Evolutionary conservation across 2,329 filamentous ascomycete species (phyloP).

Genomic region (Phialocephala sp.): DNA sequence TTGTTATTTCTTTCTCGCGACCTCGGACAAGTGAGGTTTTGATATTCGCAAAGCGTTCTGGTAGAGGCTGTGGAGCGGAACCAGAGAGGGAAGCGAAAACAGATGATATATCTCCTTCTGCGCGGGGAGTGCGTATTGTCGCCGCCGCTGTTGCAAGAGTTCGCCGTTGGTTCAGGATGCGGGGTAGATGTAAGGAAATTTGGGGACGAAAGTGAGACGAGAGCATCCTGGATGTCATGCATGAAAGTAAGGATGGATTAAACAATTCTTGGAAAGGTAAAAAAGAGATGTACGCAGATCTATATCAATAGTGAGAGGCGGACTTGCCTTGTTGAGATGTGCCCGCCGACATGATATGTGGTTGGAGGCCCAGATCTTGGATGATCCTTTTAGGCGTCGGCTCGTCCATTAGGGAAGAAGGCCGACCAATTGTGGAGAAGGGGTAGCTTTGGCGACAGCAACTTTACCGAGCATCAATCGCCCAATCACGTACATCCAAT

Average conservation of each 20-base stretch:
- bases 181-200: not conserved
- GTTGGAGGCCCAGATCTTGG: not conserved
- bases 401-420: not conserved
- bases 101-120: constrained; percentile 66
- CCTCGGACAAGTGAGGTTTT: constrained; percentile 59
- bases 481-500: not conserved
- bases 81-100: constrained; percentile 65
- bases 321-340: constrained; percentile 1
- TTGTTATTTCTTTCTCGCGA: constrained; percentile 53
- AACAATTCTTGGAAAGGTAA: not conserved
- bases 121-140: not conserved
- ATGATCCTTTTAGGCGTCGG: not conserved
- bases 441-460: not conserved
- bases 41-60: constrained; percentile 59
- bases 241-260: not conserved
- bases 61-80: constrained; percentile 50
- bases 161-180: not conserved
- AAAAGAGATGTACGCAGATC: not conserved
- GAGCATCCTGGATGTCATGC: not conserved
- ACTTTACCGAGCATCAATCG: not conserved
- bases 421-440: not conserved
- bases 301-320: not conserved
- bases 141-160: not conserved
- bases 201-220: not conserved
- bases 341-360: not conserved